Conservation (phyloP, 177 flowering plant genomes). For the Tripterygium wilfordii region DNA sequence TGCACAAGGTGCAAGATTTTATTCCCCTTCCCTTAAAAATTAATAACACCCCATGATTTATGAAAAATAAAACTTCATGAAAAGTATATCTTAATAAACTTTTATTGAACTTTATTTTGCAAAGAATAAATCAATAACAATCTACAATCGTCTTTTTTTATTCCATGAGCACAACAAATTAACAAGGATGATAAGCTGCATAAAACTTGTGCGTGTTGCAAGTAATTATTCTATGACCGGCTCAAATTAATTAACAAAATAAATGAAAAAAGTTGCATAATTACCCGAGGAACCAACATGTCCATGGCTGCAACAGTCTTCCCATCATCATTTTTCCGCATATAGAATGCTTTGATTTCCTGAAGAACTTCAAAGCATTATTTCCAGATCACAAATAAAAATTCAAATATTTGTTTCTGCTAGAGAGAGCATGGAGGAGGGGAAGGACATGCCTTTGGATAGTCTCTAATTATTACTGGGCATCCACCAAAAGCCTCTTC, state of each 20-base stretch:
- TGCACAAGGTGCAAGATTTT: too few relatives aligned
- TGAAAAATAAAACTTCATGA: too few relatives aligned
- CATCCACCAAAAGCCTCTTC: slow-evolving; percentile 81
- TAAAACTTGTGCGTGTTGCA: too few relatives aligned
- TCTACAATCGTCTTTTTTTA: too few relatives aligned
- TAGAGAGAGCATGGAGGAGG: too few relatives aligned
- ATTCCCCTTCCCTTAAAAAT: too few relatives aligned
- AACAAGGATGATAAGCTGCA: neutral
- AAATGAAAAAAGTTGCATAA: slow-evolving; percentile 1
- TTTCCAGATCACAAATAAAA: neutral
- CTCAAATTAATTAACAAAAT: neutral
- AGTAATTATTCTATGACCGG: too few relatives aligned
- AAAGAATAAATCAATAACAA: too few relatives aligned
- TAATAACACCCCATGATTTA: too few relatives aligned
- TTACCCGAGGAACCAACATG: slow-evolving; percentile 93
- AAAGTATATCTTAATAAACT: too few relatives aligned
- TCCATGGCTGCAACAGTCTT: slow-evolving; percentile 99
- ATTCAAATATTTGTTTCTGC: slow-evolving; percentile 5
- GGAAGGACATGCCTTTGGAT: slow-evolving; percentile 84
- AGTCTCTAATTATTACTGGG: slow-evolving; percentile 92
- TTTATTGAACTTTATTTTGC: too few relatives aligned
- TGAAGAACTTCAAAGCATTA: slow-evolving; percentile 18
- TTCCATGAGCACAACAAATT: too few relatives aligned
- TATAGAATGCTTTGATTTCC: slow-evolving; percentile 98
- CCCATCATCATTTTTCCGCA: slow-evolving; percentile 95